phyloP scores from a whole-genome alignment of 2,329 filamentous ascomycete species.

The Xylariaceae sp. region DNA sequence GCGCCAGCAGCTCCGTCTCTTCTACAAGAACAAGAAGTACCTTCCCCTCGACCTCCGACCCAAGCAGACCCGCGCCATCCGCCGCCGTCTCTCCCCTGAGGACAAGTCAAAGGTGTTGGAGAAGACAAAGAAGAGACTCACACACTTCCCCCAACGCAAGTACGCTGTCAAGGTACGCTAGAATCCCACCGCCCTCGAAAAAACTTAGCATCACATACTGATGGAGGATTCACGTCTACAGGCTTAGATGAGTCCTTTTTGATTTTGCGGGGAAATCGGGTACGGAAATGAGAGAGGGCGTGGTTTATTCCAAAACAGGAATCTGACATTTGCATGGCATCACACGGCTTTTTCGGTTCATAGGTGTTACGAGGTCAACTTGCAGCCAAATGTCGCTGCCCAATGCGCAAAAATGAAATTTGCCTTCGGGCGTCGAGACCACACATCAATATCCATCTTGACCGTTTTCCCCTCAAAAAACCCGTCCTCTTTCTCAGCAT shows the following conservation, averaged over 20 bases:
- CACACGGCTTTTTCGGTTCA: constrained; percentile 37
- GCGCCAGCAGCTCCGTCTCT: constrained; percentile 92
- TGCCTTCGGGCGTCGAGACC: constrained; percentile 28
- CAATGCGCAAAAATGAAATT: constrained; percentile 29
- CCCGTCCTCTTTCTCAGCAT: background rate
- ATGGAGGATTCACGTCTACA: constrained; percentile 17
- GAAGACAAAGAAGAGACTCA: constrained; percentile 94
- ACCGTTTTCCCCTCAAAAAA: background rate
- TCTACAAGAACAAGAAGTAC: constrained; percentile 99
- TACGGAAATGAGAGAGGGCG: constrained; percentile 28
- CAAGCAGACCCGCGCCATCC: constrained; percentile 98
- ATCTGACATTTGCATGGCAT: constrained; percentile 37
- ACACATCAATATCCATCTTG: background rate
- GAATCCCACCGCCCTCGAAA: background rate
- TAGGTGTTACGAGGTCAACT: constrained; percentile 36
- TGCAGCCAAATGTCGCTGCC: constrained; percentile 34
- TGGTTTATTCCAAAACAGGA: constrained; percentile 32
- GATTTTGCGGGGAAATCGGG: constrained; percentile 22
- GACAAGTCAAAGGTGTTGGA: constrained; percentile 79
- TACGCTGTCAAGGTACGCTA: constrained; percentile 90
- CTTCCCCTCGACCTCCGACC: constrained; percentile 94
- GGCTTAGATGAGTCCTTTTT: constrained; percentile 26
- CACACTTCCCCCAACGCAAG: constrained; percentile 97
- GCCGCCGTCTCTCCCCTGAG: constrained; percentile 87
- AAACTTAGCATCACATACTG: background rate